Percentiles rank a stretch among this genome's conserved stretches.
phyloP scores from a whole-genome alignment of 169 alveolate genomes.

The Eimeria sp. region DNA sequence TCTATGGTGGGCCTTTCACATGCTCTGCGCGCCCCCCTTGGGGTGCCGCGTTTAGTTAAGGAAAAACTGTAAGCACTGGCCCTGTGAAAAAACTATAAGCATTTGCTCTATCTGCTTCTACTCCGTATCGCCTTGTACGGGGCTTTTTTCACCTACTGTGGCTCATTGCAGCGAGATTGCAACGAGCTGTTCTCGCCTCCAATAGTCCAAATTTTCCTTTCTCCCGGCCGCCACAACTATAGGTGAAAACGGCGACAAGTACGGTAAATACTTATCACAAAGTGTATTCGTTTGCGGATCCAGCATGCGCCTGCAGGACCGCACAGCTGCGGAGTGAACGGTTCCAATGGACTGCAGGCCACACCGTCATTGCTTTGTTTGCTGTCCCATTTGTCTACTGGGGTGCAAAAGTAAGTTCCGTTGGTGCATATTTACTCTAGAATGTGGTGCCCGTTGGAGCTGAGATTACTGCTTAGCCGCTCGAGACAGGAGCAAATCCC shows the following conservation, averaged over 20 bases:
- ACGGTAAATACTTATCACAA: too few relatives aligned
- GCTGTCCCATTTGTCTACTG: constrained; percentile 24
- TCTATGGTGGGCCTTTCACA: constrained; percentile 38
- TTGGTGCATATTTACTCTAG: neutral
- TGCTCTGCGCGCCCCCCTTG: constrained; percentile 56
- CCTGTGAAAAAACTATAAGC: neutral
- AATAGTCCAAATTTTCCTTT: too few relatives aligned
- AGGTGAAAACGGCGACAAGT: neutral
- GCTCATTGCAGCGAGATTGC: too few relatives aligned
- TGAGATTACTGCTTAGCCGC: neutral
- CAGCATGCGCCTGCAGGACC: neutral
- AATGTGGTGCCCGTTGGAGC: neutral
- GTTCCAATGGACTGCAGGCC: constrained; percentile 35
- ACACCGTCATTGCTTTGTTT: constrained; percentile 31
- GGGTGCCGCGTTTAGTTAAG: neutral
- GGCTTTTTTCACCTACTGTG: neutral
- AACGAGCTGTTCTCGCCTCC: too few relatives aligned
- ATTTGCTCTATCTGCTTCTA: neutral
- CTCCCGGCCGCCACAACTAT: neutral
- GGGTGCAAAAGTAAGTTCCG: constrained; percentile 13
- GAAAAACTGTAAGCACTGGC: neutral
- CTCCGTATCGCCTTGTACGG: neutral
- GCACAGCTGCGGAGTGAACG: neutral
- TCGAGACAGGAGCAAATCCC: too few relatives aligned
- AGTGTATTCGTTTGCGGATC: neutral